phyloP scores from a whole-genome alignment of 129 eudicot species.

The Daucus carota region DNA sequence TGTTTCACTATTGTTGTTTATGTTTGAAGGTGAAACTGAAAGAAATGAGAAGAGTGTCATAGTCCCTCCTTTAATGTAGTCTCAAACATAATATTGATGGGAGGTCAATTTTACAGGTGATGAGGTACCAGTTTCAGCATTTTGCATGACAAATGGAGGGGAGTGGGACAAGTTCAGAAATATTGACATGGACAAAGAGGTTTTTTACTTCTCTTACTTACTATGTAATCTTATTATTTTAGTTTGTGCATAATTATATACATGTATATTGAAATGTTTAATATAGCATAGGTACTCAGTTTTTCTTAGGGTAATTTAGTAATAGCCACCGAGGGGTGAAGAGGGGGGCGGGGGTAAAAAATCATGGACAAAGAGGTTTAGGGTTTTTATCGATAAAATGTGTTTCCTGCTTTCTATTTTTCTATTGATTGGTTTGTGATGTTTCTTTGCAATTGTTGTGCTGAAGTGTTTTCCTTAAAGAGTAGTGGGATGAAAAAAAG shows the following conservation, averaged over 20 bases:
- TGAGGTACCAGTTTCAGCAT: slow-evolving; percentile 67
- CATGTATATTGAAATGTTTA: neutral
- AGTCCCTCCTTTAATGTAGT: neutral
- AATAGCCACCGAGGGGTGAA: neutral
- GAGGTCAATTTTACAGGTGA: slow-evolving; percentile 60
- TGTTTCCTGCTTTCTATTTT: neutral
- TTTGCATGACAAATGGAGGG: slow-evolving; percentile 60
- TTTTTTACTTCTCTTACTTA: slow-evolving; percentile 30
- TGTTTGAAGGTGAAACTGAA: neutral
- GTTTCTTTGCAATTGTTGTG: neutral
- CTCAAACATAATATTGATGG: neutral
- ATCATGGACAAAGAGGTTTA: neutral
- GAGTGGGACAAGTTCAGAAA: slow-evolving; percentile 93
- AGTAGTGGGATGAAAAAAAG: neutral
- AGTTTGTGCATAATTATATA: neutral
- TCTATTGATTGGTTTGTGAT: neutral
- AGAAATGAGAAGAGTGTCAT: neutral
- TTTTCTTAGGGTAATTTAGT: neutral
- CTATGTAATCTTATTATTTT: neutral
- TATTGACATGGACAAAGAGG: slow-evolving; percentile 99
- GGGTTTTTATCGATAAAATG: neutral
- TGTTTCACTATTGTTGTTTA: neutral
- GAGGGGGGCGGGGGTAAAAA: neutral
- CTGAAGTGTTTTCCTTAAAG: neutral
- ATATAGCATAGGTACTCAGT: neutral